These are phyloP conservation scores for Fallopia convolvulus DNA, from an alignment of 148 eudicot genomes.

Conservation along the genomic window DNA sequence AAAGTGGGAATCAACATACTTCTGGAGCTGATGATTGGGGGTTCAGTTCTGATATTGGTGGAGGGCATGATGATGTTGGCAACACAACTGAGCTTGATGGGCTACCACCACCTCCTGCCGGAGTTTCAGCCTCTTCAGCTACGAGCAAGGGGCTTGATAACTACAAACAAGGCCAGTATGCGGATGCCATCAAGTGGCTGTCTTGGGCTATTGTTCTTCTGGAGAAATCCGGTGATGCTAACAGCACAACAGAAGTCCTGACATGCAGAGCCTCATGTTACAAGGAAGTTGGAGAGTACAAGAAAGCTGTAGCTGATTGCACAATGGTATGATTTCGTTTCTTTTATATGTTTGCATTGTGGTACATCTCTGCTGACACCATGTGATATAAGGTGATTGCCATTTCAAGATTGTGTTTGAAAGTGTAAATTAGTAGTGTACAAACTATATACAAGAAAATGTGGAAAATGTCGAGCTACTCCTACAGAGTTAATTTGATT, in stretches of 20 bases:
- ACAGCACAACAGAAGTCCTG: constrained; percentile 56
- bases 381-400: neutral
- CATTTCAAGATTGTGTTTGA: neutral
- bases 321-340: constrained; percentile 50
- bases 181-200: constrained; percentile 98
- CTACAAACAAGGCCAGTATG: constrained; percentile 82
- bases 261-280: constrained; percentile 83
- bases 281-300: constrained; percentile 97
- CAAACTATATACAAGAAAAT: neutral
- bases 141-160: constrained; percentile 80
- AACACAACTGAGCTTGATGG: constrained; percentile 83
- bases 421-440: neutral
- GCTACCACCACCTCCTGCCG: constrained; percentile 90
- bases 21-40: constrained; percentile 82
- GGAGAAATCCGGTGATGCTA: constrained; percentile 53
- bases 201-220: constrained; percentile 90
- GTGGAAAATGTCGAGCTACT: neutral
- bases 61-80: constrained; percentile 36
- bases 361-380: neutral
- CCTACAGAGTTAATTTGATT: neutral
- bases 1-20: constrained; percentile 29
- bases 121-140: constrained; percentile 66
- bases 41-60: constrained; percentile 33
- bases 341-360: neutral
- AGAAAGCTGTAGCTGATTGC: constrained; percentile 98